A percentile compares a stretch with the other conserved stretches of the same genome.
These are phyloP conservation scores for Leucaena leucocephala DNA, from an alignment of 306 rosid genomes.

Conservation along the genomic window DNA sequence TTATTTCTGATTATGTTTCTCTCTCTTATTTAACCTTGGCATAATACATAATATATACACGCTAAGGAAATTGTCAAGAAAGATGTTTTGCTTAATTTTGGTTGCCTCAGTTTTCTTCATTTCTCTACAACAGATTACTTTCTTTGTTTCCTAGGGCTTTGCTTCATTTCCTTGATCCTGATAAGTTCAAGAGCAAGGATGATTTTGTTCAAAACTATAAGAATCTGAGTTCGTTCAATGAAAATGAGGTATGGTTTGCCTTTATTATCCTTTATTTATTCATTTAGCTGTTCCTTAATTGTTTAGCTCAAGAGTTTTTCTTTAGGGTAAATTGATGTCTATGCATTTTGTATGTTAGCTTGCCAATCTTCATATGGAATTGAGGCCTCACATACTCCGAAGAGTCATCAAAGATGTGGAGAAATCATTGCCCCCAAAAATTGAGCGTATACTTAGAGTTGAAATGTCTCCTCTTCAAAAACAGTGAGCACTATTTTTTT, in stretches of 20 bases:
- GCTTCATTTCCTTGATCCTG: slow-evolving; percentile 92
- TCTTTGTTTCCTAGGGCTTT: slow-evolving; percentile 70
- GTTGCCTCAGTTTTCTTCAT: slow-evolving; percentile 8
- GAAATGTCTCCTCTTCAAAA: slow-evolving; percentile 99
- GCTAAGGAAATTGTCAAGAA: slow-evolving; percentile 3
- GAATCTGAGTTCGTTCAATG: slow-evolving; percentile 97
- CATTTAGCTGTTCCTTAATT: slow-evolving; percentile 13
- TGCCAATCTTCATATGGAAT: slow-evolving; percentile 96
- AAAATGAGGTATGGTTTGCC: slow-evolving; percentile 73
- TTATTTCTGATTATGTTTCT: slow-evolving; percentile 19
- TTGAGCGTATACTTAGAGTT: slow-evolving; percentile 96
- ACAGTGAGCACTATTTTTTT: slow-evolving; percentile 62
- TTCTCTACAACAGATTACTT: not conserved
- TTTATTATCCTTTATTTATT: not conserved
- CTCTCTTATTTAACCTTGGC: not conserved
- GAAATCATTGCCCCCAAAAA: slow-evolving; percentile 97
- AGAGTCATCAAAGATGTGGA: slow-evolving; percentile 99
- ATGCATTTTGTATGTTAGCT: slow-evolving; percentile 56
- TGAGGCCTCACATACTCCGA: slow-evolving; percentile 98
- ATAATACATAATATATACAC: not conserved
- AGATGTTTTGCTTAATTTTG: slow-evolving; percentile 16
- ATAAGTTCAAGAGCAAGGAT: slow-evolving; percentile 88
- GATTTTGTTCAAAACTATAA: slow-evolving; percentile 96
- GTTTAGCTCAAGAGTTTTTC: not conserved
- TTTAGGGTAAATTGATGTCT: slow-evolving; percentile 25